Conservation (phyloP, 1,139 yeast species). For the Spathaspora sp. region DNA sequence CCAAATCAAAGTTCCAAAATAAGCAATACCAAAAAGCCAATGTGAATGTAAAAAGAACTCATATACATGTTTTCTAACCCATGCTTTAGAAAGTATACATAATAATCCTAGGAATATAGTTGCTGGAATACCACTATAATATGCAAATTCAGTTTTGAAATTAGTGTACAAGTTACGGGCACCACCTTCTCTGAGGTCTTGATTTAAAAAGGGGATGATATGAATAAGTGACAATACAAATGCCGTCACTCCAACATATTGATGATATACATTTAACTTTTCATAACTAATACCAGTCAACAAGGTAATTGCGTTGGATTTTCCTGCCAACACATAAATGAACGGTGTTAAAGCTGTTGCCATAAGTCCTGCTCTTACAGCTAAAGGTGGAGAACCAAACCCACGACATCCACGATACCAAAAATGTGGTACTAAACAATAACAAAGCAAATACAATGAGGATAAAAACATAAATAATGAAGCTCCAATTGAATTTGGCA, state of each 20-base stretch:
- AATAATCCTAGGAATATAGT: slow-evolving; percentile 45
- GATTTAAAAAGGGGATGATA: slow-evolving; percentile 52
- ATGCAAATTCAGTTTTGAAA: slow-evolving; percentile 20
- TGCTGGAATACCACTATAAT: slow-evolving; percentile 42
- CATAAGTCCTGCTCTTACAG: slow-evolving; percentile 54
- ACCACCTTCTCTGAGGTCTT: slow-evolving; percentile 54
- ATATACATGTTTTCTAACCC: slow-evolving; percentile 44
- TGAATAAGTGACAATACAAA: slow-evolving; percentile 53
- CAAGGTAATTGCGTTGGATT: slow-evolving; percentile 48
- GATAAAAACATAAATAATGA: slow-evolving; percentile 39
- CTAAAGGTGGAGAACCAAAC: slow-evolving; percentile 68
- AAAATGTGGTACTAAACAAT: slow-evolving; percentile 49
- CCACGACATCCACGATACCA: slow-evolving; percentile 57
- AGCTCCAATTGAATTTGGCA: slow-evolving; percentile 55
- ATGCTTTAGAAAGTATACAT: slow-evolving; percentile 46
- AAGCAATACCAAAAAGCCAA: slow-evolving; percentile 59
- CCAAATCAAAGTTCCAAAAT: slow-evolving; percentile 51
- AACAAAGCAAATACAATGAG: slow-evolving; percentile 45
- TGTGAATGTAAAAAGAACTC: slow-evolving; percentile 57
- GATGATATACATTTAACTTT: slow-evolving; percentile 52
- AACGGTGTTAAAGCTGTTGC: slow-evolving; percentile 55
- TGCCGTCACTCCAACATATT: slow-evolving; percentile 46
- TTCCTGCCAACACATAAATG: slow-evolving; percentile 51
- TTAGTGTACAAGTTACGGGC: slow-evolving; percentile 16
- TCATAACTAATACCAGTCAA: slow-evolving; percentile 60